Base-by-base conservation (phyloP, 768 basidiomycete genomes). In the Mycena galopus region DNA sequence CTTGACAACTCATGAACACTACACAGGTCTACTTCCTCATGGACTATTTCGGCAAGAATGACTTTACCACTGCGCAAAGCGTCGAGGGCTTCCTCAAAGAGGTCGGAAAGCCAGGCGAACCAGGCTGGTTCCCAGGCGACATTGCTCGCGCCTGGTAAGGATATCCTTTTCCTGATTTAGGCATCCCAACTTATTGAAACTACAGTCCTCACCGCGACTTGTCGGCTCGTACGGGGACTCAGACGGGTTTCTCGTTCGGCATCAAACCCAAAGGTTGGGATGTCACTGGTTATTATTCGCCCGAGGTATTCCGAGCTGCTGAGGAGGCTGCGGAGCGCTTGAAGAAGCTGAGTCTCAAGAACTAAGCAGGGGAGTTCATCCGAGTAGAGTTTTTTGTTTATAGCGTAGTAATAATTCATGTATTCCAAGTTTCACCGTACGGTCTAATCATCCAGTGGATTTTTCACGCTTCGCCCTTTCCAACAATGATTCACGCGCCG, bases 221-320 rank as follows among this genome's bases (percentile, higher is more conserved):
- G 29, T 63, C 66, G 0, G 65, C 65, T 27, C 58, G 74, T 17
- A 74, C 69, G 1, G 73, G 72, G 5, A 55, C 68, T 27, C 72
- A 73, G 37, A 76, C 75, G 25, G 72, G 69, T 50, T 55, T 71
- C 29, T 74, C 73, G 27, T 76, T 73, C 19, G 73, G 69, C 16
- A 76, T 69, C 27, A 73, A 76, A 27, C 69, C 73, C 8, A 68
- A 61, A 17, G 72, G 72, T 29, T 76, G 75, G 69, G 73, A 74
- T 25, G 67, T 74, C 21, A 74, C 73, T 21, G 70, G 69, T 23
- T 76, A 73, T 69, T 71, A 76, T 32, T 70, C 66, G 42, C 44
- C 72, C 16, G 75, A 76, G 66, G 42, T 76, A 21, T 73, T 30
- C 61, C 61, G 61, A 21, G 47, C 47, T 63, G 39, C 61, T 11